Conservation (phyloP, 2,329 filamentous ascomycete species). For the Colletotrichum musicola region DNA sequence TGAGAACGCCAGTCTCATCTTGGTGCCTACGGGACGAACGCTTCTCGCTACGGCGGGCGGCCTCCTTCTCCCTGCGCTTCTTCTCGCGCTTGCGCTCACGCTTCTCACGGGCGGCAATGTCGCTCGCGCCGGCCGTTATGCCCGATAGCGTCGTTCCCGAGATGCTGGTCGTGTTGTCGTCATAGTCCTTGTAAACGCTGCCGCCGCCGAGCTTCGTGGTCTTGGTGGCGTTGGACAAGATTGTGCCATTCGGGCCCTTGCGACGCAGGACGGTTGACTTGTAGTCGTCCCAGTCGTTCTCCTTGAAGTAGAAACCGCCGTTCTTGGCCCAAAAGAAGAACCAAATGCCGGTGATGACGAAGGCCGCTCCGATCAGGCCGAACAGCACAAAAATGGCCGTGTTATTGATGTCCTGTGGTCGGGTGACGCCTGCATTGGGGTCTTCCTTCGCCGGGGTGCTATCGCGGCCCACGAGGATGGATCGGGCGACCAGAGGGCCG, state of each 20-base stretch:
- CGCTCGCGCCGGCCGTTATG: slow-evolving; percentile 69
- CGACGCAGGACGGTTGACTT: slow-evolving; percentile 93
- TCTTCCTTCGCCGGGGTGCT: slow-evolving; percentile 48
- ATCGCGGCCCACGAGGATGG: slow-evolving; percentile 56
- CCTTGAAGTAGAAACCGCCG: slow-evolving; percentile 88
- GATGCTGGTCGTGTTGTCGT: slow-evolving; percentile 60
- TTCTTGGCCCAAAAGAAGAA: slow-evolving; percentile 99
- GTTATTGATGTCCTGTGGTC: slow-evolving; percentile 71
- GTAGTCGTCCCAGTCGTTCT: slow-evolving; percentile 98
- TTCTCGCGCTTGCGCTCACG: slow-evolving; percentile 66
- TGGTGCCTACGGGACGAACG: slow-evolving; percentile 44
- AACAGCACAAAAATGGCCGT: slow-evolving; percentile 86
- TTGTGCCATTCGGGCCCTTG: slow-evolving; percentile 88
- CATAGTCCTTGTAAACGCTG: slow-evolving; percentile 82
- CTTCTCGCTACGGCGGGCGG: slow-evolving; percentile 48
- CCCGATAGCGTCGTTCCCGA: slow-evolving; percentile 65
- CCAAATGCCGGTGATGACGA: slow-evolving; percentile 86
- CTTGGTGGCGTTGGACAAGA: slow-evolving; percentile 84
- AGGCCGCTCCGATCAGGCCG: slow-evolving; percentile 81
- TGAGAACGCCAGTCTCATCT: slow-evolving; percentile 63
- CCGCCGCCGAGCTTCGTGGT: slow-evolving; percentile 89
- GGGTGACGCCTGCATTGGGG: slow-evolving; percentile 62
- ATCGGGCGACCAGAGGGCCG: slow-evolving; percentile 58
- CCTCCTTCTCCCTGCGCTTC: slow-evolving; percentile 55
- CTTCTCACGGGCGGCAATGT: slow-evolving; percentile 67